A percentile compares a stretch with the other conserved stretches of the same genome.
Conservation (phyloP, 2,329 filamentous ascomycete genomes). For the Cladosporium sp. region DNA sequence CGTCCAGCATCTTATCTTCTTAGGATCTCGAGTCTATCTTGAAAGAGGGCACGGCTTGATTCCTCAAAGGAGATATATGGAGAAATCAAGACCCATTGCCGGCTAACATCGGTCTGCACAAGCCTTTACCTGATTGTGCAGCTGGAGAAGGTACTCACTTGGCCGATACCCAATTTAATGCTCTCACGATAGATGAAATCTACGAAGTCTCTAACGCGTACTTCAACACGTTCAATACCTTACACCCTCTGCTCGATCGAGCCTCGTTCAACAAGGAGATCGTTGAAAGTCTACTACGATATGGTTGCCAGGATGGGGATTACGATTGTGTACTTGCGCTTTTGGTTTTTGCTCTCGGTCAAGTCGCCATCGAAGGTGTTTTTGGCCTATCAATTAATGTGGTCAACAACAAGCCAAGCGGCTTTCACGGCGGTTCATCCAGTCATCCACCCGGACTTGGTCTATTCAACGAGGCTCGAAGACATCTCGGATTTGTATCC, state of each 20-base stretch:
- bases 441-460: constrained; percentile 53
- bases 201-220: constrained; percentile 49
- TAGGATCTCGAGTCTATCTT: constrained; percentile 33
- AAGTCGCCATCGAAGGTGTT: constrained; percentile 50
- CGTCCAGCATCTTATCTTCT: constrained; percentile 29
- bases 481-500: constrained; percentile 54
- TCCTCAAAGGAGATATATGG: constrained; percentile 25
- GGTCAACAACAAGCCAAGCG: constrained; percentile 45
- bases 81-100: constrained; percentile 28
- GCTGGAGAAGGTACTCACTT: constrained; percentile 13
- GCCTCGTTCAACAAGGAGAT: constrained; percentile 48
- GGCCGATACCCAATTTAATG: constrained; percentile 28
- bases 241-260: constrained; percentile 56
- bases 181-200: constrained; percentile 48
- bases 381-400: constrained; percentile 43
- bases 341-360: constrained; percentile 55
- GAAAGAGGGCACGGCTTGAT: constrained; percentile 36
- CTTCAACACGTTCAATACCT: constrained; percentile 56
- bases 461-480: constrained; percentile 59
- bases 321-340: constrained; percentile 50
- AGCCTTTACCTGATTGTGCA: constrained; percentile 15
- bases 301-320: constrained; percentile 48
- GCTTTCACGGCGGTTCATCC: constrained; percentile 48
- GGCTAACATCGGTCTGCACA: constrained; percentile 24
- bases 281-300: constrained; percentile 42